These are phyloP conservation scores for Coprinopsis cinerea DNA, from an alignment of 768 basidiomycete species.

Conservation along the genomic window DNA sequence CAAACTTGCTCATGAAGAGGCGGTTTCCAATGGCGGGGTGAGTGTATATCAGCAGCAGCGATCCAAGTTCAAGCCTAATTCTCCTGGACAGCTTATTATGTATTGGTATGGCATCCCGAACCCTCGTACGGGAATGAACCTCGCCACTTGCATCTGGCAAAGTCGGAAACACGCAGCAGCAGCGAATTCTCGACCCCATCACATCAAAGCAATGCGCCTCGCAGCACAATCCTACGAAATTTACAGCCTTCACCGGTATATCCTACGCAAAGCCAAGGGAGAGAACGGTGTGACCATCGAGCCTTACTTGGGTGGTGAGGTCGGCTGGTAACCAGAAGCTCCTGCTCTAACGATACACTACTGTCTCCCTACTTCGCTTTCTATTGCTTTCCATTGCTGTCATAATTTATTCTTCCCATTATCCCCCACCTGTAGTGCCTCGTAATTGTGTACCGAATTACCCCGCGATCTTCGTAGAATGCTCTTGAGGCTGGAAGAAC, in stretches of 20 bases:
- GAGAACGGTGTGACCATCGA: conserved; percentile 50
- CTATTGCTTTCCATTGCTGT: background rate
- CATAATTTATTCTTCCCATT: conserved; percentile 3
- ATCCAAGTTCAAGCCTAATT: no score
- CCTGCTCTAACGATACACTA: background rate
- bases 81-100: conserved; percentile 77
- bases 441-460: background rate
- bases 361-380: background rate
- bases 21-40: conserved; percentile 80
- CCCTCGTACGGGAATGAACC: conserved; percentile 70
- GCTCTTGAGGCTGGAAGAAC: background rate
- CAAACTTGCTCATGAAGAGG: conserved; percentile 86
- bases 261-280: conserved; percentile 62
- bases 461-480: background rate
- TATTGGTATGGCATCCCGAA: conserved; percentile 94
- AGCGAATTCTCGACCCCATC: conserved; percentile 75
- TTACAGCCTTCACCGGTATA: conserved; percentile 73
- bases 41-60: no score
- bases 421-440: background rate
- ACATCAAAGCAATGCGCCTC: conserved; percentile 77
- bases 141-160: conserved; percentile 96
- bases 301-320: conserved; percentile 56
- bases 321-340: conserved; percentile 52
- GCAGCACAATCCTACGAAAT: conserved; percentile 72
- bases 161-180: conserved; percentile 77